Evolutionary conservation across 2,329 filamentous ascomycete species (phyloP), one percentile per base, ranked within the genome.

Genomic region (Penicillium glabrum): DNA sequence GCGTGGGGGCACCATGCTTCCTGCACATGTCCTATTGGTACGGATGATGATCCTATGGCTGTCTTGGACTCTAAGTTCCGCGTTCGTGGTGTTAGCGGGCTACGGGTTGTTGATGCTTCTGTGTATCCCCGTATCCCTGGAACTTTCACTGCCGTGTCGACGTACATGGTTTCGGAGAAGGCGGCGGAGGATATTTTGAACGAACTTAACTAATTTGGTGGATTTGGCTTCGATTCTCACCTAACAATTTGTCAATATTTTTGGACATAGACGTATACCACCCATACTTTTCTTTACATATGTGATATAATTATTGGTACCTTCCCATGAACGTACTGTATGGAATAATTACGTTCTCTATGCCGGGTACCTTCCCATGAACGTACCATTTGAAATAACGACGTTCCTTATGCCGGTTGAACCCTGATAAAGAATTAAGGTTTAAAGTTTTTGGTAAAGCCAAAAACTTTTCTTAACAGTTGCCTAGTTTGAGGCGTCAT

Each of bases 91-190:
- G 80, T 85, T 0, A 69, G 76, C 0, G 80, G 81, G 0, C 67
- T 89, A 49, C 75, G 86, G 27, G 85, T 88, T 3, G 86, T 88
- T 0, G 86, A 88, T 72, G 86, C 84, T 0, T 82, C 78, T 24
- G 77, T 82, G 1, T 88, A 83, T 56, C 82, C 83, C 1, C 75
- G 76, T 53, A 83, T 82, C 53, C 83, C 83, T 1, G 84, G 84
- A 59, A 80, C 75, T 52, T 85, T 82, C 62, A 77, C 80, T 26
- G 76, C 78, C 4, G 67, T 81, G 1, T 77, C 83, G 0, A 79
- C 79, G 0, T 85, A 83, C 61, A 83, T 87, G 69, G 74, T 83
- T 5, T 79, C 77, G 1, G 84, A 88, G 75, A 88, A 87, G 76
- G 85, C 85, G 1, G 81, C 83, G 2, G 83, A 86, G 69, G 80